Evolutionary conservation across 2,329 filamentous ascomycete genomes (phyloP).

Genomic region (Ramularia collo-cygni): DNA sequence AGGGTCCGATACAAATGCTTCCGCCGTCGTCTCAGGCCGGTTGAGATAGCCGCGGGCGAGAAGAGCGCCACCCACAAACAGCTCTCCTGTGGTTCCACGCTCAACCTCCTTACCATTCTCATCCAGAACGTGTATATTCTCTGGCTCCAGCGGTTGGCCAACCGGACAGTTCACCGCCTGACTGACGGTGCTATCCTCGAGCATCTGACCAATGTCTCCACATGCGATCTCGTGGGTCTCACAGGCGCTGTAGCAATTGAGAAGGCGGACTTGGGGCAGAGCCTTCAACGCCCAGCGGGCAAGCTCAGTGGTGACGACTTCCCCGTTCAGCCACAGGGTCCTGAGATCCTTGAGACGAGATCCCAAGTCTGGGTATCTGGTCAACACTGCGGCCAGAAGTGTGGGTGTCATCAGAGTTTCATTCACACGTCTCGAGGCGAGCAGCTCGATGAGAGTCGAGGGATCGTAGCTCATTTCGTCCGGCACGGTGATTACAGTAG

Average conservation of each 20-base stretch:
- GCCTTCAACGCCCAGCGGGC: slow-evolving; percentile 61
- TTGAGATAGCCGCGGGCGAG: slow-evolving; percentile 74
- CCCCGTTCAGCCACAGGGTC: slow-evolving; percentile 73
- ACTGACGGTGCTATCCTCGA: slow-evolving; percentile 36
- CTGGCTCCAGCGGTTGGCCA: slow-evolving; percentile 60
- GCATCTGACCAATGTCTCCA: slow-evolving; percentile 63
- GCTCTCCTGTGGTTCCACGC: slow-evolving; percentile 59
- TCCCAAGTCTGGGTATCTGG: slow-evolving; percentile 60
- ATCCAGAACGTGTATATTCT: slow-evolving; percentile 66
- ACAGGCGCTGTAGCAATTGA: slow-evolving; percentile 77
- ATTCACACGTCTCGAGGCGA: slow-evolving; percentile 59
- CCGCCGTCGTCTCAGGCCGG: slow-evolving; percentile 67
- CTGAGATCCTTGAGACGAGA: slow-evolving; percentile 58
- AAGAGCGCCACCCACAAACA: slow-evolving; percentile 67
- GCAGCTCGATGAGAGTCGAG: slow-evolving; percentile 62
- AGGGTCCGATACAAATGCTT: slow-evolving; percentile 61
- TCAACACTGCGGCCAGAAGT: slow-evolving; percentile 65
- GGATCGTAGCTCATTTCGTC: slow-evolving; percentile 75
- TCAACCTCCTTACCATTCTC: slow-evolving; percentile 60
- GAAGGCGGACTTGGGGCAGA: slow-evolving; percentile 60
- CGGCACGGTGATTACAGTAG: slow-evolving; percentile 67
- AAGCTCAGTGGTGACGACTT: slow-evolving; percentile 73
- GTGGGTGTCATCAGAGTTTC: slow-evolving; percentile 82
- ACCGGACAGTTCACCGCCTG: slow-evolving; percentile 65
- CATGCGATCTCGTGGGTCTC: slow-evolving; percentile 77